These are phyloP conservation scores for Obelidium mucronatum DNA, from an alignment of 192 early-diverging fungal genomes.

Conservation along the genomic window DNA sequence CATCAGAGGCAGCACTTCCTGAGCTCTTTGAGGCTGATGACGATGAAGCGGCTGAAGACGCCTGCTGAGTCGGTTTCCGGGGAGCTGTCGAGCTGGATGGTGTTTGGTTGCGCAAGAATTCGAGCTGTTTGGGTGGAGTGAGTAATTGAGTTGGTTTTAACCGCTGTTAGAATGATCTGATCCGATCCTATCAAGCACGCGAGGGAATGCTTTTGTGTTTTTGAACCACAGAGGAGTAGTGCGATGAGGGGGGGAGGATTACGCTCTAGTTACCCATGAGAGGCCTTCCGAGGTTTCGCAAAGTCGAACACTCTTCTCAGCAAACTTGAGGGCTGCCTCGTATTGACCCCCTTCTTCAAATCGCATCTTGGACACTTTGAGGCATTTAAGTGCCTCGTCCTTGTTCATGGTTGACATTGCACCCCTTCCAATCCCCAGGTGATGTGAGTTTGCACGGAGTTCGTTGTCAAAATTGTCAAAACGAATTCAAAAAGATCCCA, in stretches of 20 bases:
- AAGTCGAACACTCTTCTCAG: conserved; percentile 80
- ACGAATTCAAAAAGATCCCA: too few relatives aligned
- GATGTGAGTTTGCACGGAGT: too few relatives aligned
- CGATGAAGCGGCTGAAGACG: background rate
- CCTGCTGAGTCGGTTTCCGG: background rate
- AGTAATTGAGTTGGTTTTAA: too few relatives aligned
- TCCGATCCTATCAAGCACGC: too few relatives aligned
- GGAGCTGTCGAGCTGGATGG: background rate
- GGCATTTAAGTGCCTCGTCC: conserved; percentile 83
- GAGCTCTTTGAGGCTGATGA: conserved; percentile 6
- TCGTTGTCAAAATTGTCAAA: too few relatives aligned
- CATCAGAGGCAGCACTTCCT: background rate
- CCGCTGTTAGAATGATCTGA: too few relatives aligned
- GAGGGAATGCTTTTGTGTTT: too few relatives aligned
- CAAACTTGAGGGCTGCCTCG: conserved; percentile 78
- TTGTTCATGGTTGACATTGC: too few relatives aligned
- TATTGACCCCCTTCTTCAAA: conserved; percentile 68
- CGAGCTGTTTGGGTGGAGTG: too few relatives aligned
- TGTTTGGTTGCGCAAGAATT: background rate
- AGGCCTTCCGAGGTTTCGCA: conserved; percentile 76
- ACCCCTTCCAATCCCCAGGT: too few relatives aligned
- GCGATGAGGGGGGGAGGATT: background rate
- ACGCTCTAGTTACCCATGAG: conserved; percentile 53
- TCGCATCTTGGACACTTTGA: conserved; percentile 79
- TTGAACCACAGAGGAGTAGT: too few relatives aligned